Conservation (phyloP, 2,329 filamentous ascomycete genomes). For the Trichoderma asperellum region DNA sequence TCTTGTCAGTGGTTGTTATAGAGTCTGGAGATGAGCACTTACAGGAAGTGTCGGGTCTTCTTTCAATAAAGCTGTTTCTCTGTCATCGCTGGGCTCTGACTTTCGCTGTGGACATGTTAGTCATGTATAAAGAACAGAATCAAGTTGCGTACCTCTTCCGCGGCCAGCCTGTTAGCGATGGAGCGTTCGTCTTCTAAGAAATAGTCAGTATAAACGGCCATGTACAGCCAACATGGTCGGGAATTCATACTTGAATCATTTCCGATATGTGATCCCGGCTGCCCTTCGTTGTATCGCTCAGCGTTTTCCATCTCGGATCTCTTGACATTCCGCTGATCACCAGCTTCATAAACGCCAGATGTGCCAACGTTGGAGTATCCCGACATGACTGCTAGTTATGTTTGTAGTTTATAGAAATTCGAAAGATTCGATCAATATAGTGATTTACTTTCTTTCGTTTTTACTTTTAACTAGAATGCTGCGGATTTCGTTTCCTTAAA, state of each 20-base stretch:
- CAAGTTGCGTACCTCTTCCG: conserved; percentile 57
- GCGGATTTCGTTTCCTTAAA: neutral
- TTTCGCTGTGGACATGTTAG: conserved; percentile 37
- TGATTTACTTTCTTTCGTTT: neutral
- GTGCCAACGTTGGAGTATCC: conserved; percentile 68
- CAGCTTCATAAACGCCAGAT: conserved; percentile 70
- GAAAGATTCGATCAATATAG: neutral
- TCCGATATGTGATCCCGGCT: conserved; percentile 67
- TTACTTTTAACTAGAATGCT: neutral
- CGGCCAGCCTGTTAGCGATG: conserved; percentile 71
- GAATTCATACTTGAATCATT: conserved; percentile 69
- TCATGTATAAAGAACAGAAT: neutral
- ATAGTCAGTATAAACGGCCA: conserved; percentile 30
- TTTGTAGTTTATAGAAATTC: neutral
- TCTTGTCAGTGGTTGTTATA: conserved; percentile 17
- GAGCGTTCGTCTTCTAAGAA: conserved; percentile 69
- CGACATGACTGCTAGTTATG: conserved; percentile 38
- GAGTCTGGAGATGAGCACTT: conserved; percentile 34
- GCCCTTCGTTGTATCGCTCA: conserved; percentile 72
- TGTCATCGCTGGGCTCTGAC: conserved; percentile 51
- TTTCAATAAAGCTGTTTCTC: conserved; percentile 50
- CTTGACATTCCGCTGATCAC: conserved; percentile 72
- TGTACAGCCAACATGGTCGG: no score
- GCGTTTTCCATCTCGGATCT: conserved; percentile 54
- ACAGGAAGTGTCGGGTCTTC: conserved; percentile 65